Evolutionary conservation across 495 filamentous ascomycete genomes (phyloP).

Genomic region (Penicillium riverlandense): DNA sequence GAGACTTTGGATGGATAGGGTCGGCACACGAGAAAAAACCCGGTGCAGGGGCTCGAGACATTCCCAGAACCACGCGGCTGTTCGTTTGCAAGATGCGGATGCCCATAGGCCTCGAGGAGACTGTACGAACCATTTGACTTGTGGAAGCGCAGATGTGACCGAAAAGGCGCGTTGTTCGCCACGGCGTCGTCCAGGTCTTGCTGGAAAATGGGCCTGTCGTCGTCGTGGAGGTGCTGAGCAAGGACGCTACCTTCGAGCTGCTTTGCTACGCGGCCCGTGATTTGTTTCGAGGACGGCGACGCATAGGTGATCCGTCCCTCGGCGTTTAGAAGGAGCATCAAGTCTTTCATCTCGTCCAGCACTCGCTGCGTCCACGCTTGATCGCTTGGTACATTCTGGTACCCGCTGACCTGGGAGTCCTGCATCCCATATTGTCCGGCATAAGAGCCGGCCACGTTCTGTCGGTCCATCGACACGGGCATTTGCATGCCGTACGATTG

Average conservation of each 20-base stretch:
- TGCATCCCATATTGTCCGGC: constrained; percentile 44
- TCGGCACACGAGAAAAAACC: constrained; percentile 89
- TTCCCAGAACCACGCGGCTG: constrained; percentile 43
- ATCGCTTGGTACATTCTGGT: constrained; percentile 75
- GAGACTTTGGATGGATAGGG: constrained; percentile 88
- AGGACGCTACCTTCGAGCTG: constrained; percentile 71
- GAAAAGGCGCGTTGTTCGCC: constrained; percentile 66
- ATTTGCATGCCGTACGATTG: constrained; percentile 4
- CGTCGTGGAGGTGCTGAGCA: constrained; percentile 74
- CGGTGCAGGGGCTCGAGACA: constrained; percentile 65
- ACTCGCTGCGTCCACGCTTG: constrained; percentile 86
- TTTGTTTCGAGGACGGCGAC: constrained; percentile 67
- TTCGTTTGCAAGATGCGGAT: constrained; percentile 79
- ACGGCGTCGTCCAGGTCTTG: constrained; percentile 90
- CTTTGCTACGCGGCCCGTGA: constrained; percentile 67
- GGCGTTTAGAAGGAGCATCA: constrained; percentile 78
- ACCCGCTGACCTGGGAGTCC: constrained; percentile 41
- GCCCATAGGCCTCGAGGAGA: constrained; percentile 85
- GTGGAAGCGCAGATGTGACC: constrained; percentile 84
- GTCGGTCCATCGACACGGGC: constrained; percentile 8
- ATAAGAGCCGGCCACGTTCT: constrained; percentile 16
- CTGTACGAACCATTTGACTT: constrained; percentile 66
- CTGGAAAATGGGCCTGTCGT: constrained; percentile 79
- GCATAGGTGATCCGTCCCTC: constrained; percentile 78
- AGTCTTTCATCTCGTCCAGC: constrained; percentile 82